Evolutionary conservation across 768 basidiomycete genomes (phyloP).

Genomic region (Mycena haematopus): DNA sequence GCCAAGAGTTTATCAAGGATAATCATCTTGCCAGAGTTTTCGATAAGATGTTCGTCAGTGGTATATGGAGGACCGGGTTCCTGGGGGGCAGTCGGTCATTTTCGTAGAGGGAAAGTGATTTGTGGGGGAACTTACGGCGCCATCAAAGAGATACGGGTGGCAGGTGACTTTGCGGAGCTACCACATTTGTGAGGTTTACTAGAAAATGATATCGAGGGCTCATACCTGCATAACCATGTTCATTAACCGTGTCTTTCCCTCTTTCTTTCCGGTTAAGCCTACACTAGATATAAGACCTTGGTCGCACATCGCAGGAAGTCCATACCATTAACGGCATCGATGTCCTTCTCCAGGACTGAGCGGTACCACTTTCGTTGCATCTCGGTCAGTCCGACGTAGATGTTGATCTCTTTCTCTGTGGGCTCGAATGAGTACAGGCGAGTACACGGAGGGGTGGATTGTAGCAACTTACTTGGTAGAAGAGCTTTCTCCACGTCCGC

Average conservation of each 20-base stretch:
- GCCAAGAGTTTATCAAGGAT: constrained; percentile 93
- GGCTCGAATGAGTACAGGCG: constrained; percentile 2
- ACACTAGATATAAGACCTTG: not conserved
- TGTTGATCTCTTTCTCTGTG: constrained; percentile 96
- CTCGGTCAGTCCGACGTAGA: constrained; percentile 94
- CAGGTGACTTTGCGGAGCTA: constrained; percentile 87
- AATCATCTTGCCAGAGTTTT: constrained; percentile 97
- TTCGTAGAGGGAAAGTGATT: not conserved
- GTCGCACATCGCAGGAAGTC: not conserved
- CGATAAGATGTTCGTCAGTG: constrained; percentile 94
- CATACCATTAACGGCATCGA: constrained; percentile 95
- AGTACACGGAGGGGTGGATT: not conserved
- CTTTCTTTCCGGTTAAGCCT: constrained; percentile 96
- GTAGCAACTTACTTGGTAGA: constrained; percentile 73
- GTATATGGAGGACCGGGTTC: constrained; percentile 99
- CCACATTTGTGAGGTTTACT: not conserved
- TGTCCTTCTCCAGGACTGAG: constrained; percentile 95
- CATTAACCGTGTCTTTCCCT: constrained; percentile 96
- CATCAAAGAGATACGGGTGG: constrained; percentile 92
- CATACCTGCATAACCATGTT: constrained; percentile 99
- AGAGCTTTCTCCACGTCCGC: constrained; percentile 96
- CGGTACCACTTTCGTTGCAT: constrained; percentile 99
- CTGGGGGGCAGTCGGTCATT: constrained; percentile 39
- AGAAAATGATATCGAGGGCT: constrained; percentile 5
- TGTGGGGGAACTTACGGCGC: constrained; percentile 65